A percentile compares a stretch with the other conserved stretches of the same genome.
Conservation (phyloP, 1,284 basidiomycete species). For the Malassezia japonica region DNA sequence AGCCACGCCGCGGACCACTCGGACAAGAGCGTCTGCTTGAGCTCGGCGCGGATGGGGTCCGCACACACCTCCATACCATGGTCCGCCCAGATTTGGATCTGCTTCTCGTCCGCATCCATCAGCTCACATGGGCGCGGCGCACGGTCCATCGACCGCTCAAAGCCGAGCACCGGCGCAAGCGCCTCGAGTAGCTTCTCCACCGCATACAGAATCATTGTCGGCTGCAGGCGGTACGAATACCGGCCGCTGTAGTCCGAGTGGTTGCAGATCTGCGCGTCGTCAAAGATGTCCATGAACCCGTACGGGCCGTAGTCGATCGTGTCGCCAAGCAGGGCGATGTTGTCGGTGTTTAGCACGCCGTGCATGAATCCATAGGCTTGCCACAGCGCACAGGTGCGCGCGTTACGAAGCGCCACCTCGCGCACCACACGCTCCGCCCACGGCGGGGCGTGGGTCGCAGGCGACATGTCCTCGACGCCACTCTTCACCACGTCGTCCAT, state of each 20-base stretch:
- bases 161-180: conserved; percentile 24
- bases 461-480: background rate
- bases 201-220: conserved; percentile 51
- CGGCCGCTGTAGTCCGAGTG: conserved; percentile 77
- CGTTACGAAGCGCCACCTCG: conserved; percentile 64
- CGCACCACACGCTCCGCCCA: conserved; percentile 30
- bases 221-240: conserved; percentile 62
- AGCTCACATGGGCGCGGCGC: conserved; percentile 39
- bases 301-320: conserved; percentile 77
- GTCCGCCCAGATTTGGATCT: conserved; percentile 29
- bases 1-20: conserved; percentile 34
- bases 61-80: conserved; percentile 18
- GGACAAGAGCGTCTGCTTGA: conserved; percentile 24
- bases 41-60: conserved; percentile 15
- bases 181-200: conserved; percentile 20
- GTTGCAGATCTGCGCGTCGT: conserved; percentile 79
- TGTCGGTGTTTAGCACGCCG: conserved; percentile 84
- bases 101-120: conserved; percentile 7
- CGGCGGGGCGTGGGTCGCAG: conserved; percentile 8
- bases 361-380: conserved; percentile 54
- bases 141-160: conserved; percentile 40
- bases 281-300: conserved; percentile 69
- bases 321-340: conserved; percentile 65
- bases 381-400: conserved; percentile 83
- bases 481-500: conserved; percentile 25